These are phyloP conservation scores for Penicillium egyptiacum DNA, from an alignment of 495 filamentous ascomycete genomes.

Conservation along the genomic window DNA sequence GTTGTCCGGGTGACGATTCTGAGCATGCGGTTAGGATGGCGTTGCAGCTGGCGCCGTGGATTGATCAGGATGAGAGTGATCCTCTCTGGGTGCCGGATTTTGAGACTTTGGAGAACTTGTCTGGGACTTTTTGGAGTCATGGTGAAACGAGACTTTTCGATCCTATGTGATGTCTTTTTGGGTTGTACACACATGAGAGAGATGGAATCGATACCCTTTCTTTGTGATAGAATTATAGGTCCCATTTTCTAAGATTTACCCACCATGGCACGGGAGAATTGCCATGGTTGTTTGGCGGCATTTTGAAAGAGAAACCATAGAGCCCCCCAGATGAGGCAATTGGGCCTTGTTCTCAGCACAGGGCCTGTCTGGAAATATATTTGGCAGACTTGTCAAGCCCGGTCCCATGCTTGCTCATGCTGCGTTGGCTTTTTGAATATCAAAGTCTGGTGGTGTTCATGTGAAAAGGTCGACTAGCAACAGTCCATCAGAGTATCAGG, in stretches of 20 bases:
- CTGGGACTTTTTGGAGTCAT: constrained; percentile 38
- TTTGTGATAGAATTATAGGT: too few species aligned
- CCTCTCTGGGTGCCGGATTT: constrained; percentile 52
- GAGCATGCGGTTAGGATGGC: constrained; percentile 47
- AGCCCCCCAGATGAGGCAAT: too few species aligned
- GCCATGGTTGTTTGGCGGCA: neutral
- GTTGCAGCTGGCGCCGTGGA: constrained; percentile 48
- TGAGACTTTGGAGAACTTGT: constrained; percentile 44
- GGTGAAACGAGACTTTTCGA: constrained; percentile 38
- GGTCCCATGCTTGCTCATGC: neutral
- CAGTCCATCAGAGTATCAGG: too few species aligned
- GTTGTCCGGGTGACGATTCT: constrained; percentile 13
- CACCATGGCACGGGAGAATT: neutral
- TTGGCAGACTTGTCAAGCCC: neutral
- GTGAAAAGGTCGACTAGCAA: neutral
- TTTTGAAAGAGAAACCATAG: neutral
- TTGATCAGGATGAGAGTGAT: constrained; percentile 43
- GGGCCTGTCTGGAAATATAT: neutral
- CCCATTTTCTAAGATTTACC: neutral
- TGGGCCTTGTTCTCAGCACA: too few species aligned
- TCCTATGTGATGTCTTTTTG: constrained; percentile 27
- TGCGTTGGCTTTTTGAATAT: neutral
- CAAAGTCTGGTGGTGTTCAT: too few species aligned
- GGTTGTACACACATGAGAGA: neutral
- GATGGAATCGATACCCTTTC: constrained; percentile 2